Evolutionary conservation across 2,329 filamentous ascomycete species (phyloP).

Genomic region (Aspergillus costaricaensis): DNA sequence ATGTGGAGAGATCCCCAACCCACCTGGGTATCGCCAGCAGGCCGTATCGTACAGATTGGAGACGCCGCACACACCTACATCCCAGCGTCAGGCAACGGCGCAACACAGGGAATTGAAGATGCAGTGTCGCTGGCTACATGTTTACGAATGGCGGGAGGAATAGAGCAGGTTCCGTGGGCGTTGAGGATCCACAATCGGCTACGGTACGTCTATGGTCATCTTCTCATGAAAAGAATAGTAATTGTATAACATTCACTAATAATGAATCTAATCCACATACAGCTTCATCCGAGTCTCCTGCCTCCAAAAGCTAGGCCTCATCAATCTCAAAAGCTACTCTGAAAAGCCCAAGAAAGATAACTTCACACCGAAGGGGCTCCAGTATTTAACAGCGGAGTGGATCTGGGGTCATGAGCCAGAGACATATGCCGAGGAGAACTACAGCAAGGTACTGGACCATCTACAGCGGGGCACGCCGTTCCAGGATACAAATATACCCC

Average conservation of each 20-base stretch:
- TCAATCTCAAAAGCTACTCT: neutral
- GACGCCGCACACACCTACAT: constrained; percentile 17
- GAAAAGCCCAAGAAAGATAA: constrained; percentile 1
- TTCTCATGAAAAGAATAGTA: constrained; percentile 20
- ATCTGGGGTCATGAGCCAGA: constrained; percentile 17
- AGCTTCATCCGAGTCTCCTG: neutral
- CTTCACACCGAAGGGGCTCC: neutral
- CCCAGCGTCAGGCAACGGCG: constrained; percentile 11
- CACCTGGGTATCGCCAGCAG: constrained; percentile 37
- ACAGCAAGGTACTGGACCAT: constrained; percentile 8
- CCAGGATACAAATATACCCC: constrained; percentile 50
- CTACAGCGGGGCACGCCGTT: constrained; percentile 40
- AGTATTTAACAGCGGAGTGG: constrained; percentile 7
- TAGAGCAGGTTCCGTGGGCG: constrained; percentile 34
- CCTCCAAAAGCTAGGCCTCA: neutral
- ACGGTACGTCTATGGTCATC: constrained; percentile 38
- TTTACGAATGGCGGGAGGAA: constrained; percentile 45
- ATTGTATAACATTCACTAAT: constrained; percentile 53
- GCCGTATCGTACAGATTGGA: constrained; percentile 15
- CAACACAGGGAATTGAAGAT: constrained; percentile 13
- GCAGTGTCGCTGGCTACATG: constrained; percentile 33
- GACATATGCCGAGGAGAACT: constrained; percentile 18
- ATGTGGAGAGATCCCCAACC: constrained; percentile 51
- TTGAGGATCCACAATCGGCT: constrained; percentile 21
- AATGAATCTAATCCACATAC: constrained; percentile 28